Evolutionary conservation across 495 filamentous ascomycete genomes (phyloP).

Genomic region (Tuber melanosporum): DNA sequence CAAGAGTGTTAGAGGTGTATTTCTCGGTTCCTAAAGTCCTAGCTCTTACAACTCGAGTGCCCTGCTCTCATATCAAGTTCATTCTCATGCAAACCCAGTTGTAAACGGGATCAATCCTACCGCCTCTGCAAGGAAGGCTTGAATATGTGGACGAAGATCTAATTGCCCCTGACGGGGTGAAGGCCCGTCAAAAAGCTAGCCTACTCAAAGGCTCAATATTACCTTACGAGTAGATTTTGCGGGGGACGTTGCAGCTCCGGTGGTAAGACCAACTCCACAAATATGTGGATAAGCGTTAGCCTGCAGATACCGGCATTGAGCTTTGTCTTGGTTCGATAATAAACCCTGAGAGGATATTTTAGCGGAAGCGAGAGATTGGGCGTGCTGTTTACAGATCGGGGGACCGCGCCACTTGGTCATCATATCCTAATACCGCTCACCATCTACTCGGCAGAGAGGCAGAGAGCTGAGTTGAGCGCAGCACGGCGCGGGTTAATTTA

Average conservation of each 20-base stretch:
- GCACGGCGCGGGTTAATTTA: neutral
- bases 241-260: neutral
- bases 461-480: neutral
- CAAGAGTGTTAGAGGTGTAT: neutral
- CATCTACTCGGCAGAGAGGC: neutral
- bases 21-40: neutral
- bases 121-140: neutral
- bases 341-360: neutral
- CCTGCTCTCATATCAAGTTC: neutral
- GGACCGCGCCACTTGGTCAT: neutral
- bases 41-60: neutral
- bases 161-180: neutral
- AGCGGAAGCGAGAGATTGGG: neutral
- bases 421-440: neutral
- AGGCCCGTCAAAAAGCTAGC: neutral
- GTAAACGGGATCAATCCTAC: neutral
- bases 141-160: neutral
- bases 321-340: neutral
- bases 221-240: neutral
- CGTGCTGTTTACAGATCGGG: neutral
- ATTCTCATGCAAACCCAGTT: neutral
- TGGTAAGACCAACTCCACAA: neutral
- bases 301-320: neutral
- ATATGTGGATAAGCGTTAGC: neutral
- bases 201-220: neutral